Evolutionary conservation across 116 monocot species (phyloP).

Genomic region (Posidonia oceanica): DNA sequence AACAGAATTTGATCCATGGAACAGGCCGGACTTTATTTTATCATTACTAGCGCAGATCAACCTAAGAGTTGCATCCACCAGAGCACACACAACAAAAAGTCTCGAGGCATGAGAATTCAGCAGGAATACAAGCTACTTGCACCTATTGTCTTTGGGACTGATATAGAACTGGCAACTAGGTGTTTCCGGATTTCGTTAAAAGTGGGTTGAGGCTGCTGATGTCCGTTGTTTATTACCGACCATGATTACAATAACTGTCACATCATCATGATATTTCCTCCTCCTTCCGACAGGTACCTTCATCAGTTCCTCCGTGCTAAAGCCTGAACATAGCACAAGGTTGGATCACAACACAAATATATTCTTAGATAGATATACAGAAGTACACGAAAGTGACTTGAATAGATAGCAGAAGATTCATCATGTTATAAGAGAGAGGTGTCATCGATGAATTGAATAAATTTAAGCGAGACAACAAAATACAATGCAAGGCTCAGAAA

Average conservation of each 20-base stretch:
- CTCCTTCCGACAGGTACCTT: constrained; percentile 64
- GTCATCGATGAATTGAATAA: no score
- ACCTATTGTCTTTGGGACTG: not conserved
- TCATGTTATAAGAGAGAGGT: no score
- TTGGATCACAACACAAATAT: no score
- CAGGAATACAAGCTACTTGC: not conserved
- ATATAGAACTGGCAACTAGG: not conserved
- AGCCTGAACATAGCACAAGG: constrained; percentile 24
- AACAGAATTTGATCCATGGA: no score
- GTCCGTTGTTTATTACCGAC: constrained; percentile 63
- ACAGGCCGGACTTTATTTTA: no score
- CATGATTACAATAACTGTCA: constrained; percentile 81
- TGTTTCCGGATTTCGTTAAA: not conserved
- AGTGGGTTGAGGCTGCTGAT: constrained; percentile 34
- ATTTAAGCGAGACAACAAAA: not conserved
- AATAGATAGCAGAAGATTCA: no score
- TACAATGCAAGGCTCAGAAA: not conserved
- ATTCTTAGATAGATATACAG: no score
- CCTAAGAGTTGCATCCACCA: no score
- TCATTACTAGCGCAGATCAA: no score
- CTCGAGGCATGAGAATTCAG: no score
- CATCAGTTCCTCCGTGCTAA: constrained; percentile 64
- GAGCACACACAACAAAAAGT: no score
- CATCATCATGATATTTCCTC: constrained; percentile 86
- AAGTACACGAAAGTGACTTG: no score